Conservation (phyloP, 495 filamentous ascomycete genomes). For the Xylona heveae region DNA sequence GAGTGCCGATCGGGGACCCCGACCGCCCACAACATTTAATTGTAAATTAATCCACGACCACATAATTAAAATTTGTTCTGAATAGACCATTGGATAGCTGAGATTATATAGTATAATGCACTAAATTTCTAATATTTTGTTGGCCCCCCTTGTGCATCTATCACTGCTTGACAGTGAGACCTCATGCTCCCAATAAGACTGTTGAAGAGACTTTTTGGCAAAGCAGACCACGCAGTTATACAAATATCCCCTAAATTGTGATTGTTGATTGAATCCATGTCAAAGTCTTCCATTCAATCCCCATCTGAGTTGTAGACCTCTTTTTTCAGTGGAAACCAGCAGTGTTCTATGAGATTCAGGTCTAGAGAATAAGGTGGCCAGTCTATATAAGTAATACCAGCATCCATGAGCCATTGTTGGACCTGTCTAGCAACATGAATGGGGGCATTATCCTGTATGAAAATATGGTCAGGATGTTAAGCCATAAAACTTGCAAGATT, state of each 20-base stretch:
- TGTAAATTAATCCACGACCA: no score
- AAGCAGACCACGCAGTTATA: constrained; percentile 1
- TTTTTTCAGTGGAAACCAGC: constrained; percentile 4
- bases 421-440: constrained; percentile 5
- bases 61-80: no score
- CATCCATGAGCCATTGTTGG: constrained; percentile 2
- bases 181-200: constrained; percentile 1
- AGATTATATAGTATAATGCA: no score
- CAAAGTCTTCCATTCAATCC: no score
- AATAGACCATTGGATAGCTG: no score
- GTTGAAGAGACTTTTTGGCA: not conserved
- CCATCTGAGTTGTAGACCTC: no score
- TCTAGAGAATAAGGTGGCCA: constrained; percentile 6
- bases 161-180: constrained; percentile 3
- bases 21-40: no score
- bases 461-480: constrained; percentile 2
- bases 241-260: no score
- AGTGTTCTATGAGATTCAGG: constrained; percentile 6
- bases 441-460: constrained; percentile 6
- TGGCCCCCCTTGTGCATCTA: constrained; percentile 1
- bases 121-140: constrained; percentile 4
- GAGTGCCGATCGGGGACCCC: no score
- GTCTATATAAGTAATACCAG: constrained; percentile 1
- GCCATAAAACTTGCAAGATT: not conserved
- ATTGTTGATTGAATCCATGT: no score